Conservation (phyloP, 2,329 filamentous ascomycete species). For the Coniochaeta prunicola region DNA sequence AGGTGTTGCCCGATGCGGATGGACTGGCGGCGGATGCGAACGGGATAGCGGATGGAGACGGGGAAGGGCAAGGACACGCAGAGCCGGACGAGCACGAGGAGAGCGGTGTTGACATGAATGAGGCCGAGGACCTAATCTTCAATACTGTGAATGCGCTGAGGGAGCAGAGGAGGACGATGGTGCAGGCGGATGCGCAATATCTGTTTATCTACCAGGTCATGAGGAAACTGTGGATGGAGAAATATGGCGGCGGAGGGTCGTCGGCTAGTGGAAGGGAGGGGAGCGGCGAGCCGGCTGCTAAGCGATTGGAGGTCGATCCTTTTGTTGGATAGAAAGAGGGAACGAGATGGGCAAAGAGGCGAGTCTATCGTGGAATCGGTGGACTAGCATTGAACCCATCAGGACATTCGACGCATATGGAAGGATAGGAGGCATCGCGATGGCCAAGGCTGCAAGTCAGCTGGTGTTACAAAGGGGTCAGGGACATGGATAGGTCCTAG, state of each 20-base stretch:
- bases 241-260: slow-evolving; percentile 33
- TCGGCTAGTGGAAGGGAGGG: slow-evolving; percentile 12
- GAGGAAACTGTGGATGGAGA: slow-evolving; percentile 65
- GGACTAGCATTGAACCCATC: background rate
- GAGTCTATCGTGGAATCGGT: background rate
- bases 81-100: background rate
- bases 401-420: background rate
- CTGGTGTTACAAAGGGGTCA: background rate
- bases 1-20: background rate
- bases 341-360: background rate
- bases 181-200: slow-evolving; percentile 81
- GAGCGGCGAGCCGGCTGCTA: slow-evolving; percentile 36
- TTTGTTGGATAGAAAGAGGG: slow-evolving; percentile 19
- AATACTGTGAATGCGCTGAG: slow-evolving; percentile 73
- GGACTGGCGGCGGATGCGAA: background rate
- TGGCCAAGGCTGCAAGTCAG: background rate
- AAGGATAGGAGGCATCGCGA: background rate
- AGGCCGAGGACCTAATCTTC: slow-evolving; percentile 58
- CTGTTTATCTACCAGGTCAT: slow-evolving; percentile 84
- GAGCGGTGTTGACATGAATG: slow-evolving; percentile 2
- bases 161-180: slow-evolving; percentile 90
- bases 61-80: background rate
- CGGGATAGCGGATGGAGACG: background rate
- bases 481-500: background rate
- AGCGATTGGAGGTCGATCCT: slow-evolving; percentile 46